Evolutionary conservation across 805 yeast genomes (phyloP), one percentile per base, ranked within the genome.

Genomic region (Limtongia smithiae): DNA sequence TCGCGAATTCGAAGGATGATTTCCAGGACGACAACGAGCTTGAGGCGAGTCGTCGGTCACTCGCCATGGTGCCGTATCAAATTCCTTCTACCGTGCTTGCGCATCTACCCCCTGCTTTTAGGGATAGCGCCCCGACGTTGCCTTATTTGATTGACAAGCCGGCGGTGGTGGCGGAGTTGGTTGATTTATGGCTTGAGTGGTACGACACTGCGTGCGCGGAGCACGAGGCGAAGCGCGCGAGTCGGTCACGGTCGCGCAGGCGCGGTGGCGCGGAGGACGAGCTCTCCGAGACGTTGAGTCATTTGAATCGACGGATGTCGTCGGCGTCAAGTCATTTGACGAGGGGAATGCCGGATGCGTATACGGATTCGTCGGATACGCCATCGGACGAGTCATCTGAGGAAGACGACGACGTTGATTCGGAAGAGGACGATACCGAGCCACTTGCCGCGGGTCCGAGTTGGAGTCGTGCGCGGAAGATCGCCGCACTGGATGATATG

Each of bases 71-170:
- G 14, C 44, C 56, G 11, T 54, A 46, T 18, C 46, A 44, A 33
- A 41, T 48, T 33, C 51, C 60, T 3, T 43, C 42, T 33, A 34
- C 48, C 6, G 50, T 54, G 4, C 21, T 57, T 31, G 20, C 51
- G 8, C 25, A 58, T 17, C 33, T 57, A 35, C 57, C 55, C 18
- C 22, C 54, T 4, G 41, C 47, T 12, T 42, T 49, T 37, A 24
- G 41, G 18, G 57, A 56, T 24, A 30, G 43, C 33, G 57, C 44
- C 28, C 60, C 60, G 15, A 27, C 52, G 38, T 41, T 57, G 39
- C 73, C 73, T 3, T 66, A 61, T 44, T 52, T 69, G 48, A 61
- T 69, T 33, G 73, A 69, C 44, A 56, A 58, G 41, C 62, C 62
- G 43, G 68, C 64, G 18, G 47, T 53, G 12, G 57, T 59, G 31